These are phyloP conservation scores for Rhazya stricta DNA, from an alignment of 257 asterid species.

Conservation along the genomic window DNA sequence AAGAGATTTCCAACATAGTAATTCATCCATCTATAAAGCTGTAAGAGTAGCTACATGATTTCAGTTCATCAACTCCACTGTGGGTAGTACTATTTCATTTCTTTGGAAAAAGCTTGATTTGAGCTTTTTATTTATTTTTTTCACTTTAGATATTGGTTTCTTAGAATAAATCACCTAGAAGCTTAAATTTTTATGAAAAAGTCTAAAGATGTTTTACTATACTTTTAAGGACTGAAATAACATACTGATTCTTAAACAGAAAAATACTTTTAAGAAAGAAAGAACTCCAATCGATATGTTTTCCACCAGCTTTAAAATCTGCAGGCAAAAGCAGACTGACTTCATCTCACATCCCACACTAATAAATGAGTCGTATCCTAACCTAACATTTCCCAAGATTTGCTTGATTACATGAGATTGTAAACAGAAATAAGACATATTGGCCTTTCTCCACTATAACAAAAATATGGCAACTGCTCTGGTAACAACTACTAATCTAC, in stretches of 20 bases:
- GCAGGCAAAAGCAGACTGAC: not conserved
- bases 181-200: not conserved
- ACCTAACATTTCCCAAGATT: not conserved
- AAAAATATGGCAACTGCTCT: not conserved
- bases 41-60: not conserved
- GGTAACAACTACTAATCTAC: not conserved
- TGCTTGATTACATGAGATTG: not conserved
- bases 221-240: not conserved
- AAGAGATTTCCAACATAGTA: not conserved
- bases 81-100: not conserved
- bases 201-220: not conserved
- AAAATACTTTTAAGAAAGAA: not conserved
- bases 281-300: not conserved
- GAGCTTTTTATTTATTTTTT: not conserved
- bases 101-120: not conserved
- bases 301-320: not conserved
- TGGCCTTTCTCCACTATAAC: not conserved
- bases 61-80: not conserved
- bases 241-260: not conserved
- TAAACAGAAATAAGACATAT: not conserved
- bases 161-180: not conserved
- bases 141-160: not conserved
- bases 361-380: not conserved
- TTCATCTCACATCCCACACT: not conserved
- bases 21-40: not conserved